Evolutionary conservation across 257 asterid genomes (phyloP), one percentile per base, ranked within the genome.

Genomic region (Gynochthodes officinalis): DNA sequence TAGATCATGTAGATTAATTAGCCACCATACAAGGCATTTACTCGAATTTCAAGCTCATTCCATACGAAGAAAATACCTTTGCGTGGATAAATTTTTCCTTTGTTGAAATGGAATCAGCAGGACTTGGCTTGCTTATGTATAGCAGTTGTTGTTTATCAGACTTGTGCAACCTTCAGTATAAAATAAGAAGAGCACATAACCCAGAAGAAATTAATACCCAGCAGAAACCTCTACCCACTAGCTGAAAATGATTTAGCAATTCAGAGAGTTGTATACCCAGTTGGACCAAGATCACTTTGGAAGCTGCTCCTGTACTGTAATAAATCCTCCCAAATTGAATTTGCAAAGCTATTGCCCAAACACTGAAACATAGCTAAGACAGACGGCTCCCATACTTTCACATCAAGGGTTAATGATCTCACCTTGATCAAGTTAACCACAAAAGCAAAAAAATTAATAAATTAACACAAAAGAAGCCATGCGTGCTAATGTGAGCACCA

Each of bases 331-430:
- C 99, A 95, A 42, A 95, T 87, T 35, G 96, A 89, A 82, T 95
- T 95, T 43, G 94, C 96, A 61, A 86, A 90, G 27, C 90, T 81
- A 82, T 95, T 95, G 37, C 99, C 99, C 82, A 92, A 80, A 66
- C 98, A 87, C 82, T 90, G 98, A 84, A 95, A 95, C 79, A 95
- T 87, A 77, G 82, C 82, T 77, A 95, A 80, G 57, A 95, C 99
- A 54, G 99, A 89, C 8, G 97, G 96, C 83, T 95, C 99, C 99
- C 99, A 95, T 7, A 90, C 95, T 88, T 86, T 95, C 69, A 95
- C 97, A 79, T 95, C 99, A 49, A 95, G 99, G 64, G 98, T 95
- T 78, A 95, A 83, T 43, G 99, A 95, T 80, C 99, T 88, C 69
- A 95, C 98, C 99, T 95, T 49, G 33, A 64, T 81, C 82, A 69